Evolutionary conservation across 1,284 basidiomycete genomes (phyloP).

Genomic region (Puccinia polysora): DNA sequence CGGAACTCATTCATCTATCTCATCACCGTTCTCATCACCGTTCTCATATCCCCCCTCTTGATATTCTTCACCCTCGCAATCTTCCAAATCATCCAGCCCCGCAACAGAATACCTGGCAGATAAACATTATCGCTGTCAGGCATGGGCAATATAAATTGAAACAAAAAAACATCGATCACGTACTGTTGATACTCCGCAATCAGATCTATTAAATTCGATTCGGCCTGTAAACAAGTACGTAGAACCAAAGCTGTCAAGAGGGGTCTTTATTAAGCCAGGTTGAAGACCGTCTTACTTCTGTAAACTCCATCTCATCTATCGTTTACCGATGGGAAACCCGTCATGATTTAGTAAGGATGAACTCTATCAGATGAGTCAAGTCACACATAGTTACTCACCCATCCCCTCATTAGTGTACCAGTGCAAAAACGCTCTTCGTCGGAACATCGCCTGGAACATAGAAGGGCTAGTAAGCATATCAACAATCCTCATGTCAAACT

Average conservation of each 20-base stretch:
- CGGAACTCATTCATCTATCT: too few relatives aligned
- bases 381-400: slow-evolving; percentile 40
- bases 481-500: slow-evolving; percentile 45
- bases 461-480: slow-evolving; percentile 49
- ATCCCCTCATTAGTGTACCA: slow-evolving; percentile 55
- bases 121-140: neutral
- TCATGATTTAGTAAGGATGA: neutral
- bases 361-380: neutral
- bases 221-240: slow-evolving; percentile 5
- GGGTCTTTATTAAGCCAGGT: neutral
- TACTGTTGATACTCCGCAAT: slow-evolving; percentile 54
- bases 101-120: slow-evolving; percentile 27
- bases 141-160: neutral
- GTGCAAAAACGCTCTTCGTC: slow-evolving; percentile 54
- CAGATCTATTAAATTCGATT: slow-evolving; percentile 48
- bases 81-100: slow-evolving; percentile 35
- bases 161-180: too few relatives aligned
- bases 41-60: slow-evolving; percentile 9
- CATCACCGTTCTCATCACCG: neutral
- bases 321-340: neutral
- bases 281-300: slow-evolving; percentile 53
- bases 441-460: slow-evolving; percentile 53
- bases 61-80: slow-evolving; percentile 3
- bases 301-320: slow-evolving; percentile 54
- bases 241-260: slow-evolving; percentile 6